Evolutionary conservation across 2,329 filamentous ascomycete species (phyloP).

Genomic region (Aurifilum marmelostoma): DNA sequence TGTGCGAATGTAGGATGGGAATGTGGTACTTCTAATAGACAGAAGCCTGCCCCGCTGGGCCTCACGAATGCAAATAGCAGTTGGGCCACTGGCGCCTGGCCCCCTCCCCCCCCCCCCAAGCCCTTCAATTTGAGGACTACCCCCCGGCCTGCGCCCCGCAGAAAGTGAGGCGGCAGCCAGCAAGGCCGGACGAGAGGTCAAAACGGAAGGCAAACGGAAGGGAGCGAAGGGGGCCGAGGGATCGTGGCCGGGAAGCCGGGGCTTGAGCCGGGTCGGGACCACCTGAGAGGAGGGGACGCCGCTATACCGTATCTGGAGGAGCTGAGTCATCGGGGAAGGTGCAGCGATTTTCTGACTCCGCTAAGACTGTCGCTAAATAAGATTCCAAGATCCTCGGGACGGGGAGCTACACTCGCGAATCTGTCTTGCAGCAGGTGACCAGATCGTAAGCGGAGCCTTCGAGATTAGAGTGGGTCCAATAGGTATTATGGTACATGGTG

Average conservation of each 20-base stretch:
- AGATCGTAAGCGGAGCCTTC: conserved; percentile 11
- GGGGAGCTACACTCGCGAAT: conserved; percentile 22
- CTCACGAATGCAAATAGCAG: neutral
- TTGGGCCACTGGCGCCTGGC: too few species aligned
- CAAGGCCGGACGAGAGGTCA: neutral
- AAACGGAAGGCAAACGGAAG: neutral
- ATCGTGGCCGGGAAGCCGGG: too few species aligned
- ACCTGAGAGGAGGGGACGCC: too few species aligned
- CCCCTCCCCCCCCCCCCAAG: too few species aligned
- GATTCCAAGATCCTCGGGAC: conserved; percentile 7
- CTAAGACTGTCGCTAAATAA: conserved; percentile 12
- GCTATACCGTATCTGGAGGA: too few species aligned
- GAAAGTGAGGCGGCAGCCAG: too few species aligned
- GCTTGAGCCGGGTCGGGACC: too few species aligned
- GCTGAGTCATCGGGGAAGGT: too few species aligned
- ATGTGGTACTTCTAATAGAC: neutral
- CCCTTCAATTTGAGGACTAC: too few species aligned
- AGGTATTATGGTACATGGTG: neutral
- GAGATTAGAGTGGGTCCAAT: conserved; percentile 7
- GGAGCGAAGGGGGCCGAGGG: neutral
- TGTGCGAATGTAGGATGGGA: neutral
- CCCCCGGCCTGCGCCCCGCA: too few species aligned
- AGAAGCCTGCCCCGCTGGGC: neutral
- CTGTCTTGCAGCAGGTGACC: conserved; percentile 20
- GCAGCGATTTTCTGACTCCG: too few species aligned